Percentiles rank a stretch among this genome's conserved stretches.
phyloP scores from a whole-genome alignment of 495 filamentous ascomycete genomes.

The Jackrogersella minutella region DNA sequence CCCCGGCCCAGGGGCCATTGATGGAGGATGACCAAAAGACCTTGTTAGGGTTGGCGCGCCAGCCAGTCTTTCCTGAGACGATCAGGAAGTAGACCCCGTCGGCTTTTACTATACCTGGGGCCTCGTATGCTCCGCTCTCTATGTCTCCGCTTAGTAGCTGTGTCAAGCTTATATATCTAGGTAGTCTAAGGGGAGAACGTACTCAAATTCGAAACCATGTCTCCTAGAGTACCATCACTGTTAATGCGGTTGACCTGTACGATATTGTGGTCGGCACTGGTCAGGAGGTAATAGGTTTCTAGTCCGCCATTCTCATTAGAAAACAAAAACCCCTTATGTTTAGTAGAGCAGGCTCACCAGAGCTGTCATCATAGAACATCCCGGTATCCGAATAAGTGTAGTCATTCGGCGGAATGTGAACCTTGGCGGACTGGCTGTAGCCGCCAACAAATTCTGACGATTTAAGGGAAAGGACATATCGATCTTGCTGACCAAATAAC shows the following conservation, averaged over 20 bases:
- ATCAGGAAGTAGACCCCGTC: slow-evolving; percentile 54
- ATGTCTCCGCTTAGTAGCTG: slow-evolving; percentile 9
- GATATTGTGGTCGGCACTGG: slow-evolving; percentile 56
- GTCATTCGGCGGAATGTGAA: slow-evolving; percentile 52
- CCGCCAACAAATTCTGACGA: slow-evolving; percentile 46
- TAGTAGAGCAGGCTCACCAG: slow-evolving; percentile 13
- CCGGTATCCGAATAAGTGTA: slow-evolving; percentile 58
- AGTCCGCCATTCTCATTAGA: slow-evolving; percentile 4
- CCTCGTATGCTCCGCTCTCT: slow-evolving; percentile 53
- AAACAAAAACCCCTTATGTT: neutral
- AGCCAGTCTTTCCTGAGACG: slow-evolving; percentile 55
- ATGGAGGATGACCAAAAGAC: slow-evolving; percentile 51
- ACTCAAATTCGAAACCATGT: slow-evolving; percentile 43
- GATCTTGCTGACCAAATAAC: slow-evolving; percentile 58
- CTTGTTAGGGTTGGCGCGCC: slow-evolving; percentile 54
- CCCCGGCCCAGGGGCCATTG: slow-evolving; percentile 50
- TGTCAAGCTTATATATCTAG: neutral
- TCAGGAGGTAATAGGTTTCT: slow-evolving; percentile 56
- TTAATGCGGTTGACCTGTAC: slow-evolving; percentile 58
- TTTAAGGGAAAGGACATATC: slow-evolving; percentile 52
- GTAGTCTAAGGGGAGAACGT: neutral
- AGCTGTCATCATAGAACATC: slow-evolving; percentile 55
- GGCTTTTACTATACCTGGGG: slow-evolving; percentile 54
- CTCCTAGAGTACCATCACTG: slow-evolving; percentile 48
- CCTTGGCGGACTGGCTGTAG: slow-evolving; percentile 48